Evolutionary conservation across 176 grass and related monocot genomes (phyloP), one percentile per base, ranked within the genome.

Genomic region (Musa itinerans): DNA sequence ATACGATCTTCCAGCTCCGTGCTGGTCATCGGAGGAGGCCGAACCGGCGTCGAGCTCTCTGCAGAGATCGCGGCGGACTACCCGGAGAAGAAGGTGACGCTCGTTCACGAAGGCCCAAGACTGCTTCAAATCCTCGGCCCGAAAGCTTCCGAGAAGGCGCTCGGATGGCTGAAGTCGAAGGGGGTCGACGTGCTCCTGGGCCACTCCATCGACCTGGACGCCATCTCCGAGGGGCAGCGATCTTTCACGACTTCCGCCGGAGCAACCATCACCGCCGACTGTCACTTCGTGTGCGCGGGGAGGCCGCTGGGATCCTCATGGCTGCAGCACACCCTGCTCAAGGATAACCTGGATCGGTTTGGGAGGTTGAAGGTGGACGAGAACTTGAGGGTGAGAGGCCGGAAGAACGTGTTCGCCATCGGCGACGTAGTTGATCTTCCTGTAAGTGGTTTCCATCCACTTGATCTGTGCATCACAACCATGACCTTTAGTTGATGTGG

Each of bases 21-120:
- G 9, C 56, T 63, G 48, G 50, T 76, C 54, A 76, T 76, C 29
- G 74, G 74, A 16, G 74, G 74, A 17, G 74, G 74, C 19, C 55
- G 27, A 50, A 76, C 9, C 17, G 74, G 74, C 2, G 74, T 76
- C 17, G 74, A 76, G 54, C 74, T 76, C 10, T 55, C 27, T 1
- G 56, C 14, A 50, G 74, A 76, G 56, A 76, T 63, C 20, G 74
- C 27, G 10, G 74, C 62, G 15, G 56, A 63, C 74, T 48, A 19
- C 6, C 74, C 55, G 54, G 26, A 59, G 19, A 64, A 52, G 74
- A 76, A 76, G 57, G 74, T 76, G 55, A 63, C 54, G 29, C 16
- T 76, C 17, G 54, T 63, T 17, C 29, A 63, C 5, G 11, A 53
- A 19, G n/a, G 74, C 17, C 7, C 43, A 16, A 76, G 74, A 6